A percentile compares a stretch with the other conserved stretches of the same genome.
Conservation (phyloP, 495 filamentous ascomycete species). For the Terfezia claveryi region DNA sequence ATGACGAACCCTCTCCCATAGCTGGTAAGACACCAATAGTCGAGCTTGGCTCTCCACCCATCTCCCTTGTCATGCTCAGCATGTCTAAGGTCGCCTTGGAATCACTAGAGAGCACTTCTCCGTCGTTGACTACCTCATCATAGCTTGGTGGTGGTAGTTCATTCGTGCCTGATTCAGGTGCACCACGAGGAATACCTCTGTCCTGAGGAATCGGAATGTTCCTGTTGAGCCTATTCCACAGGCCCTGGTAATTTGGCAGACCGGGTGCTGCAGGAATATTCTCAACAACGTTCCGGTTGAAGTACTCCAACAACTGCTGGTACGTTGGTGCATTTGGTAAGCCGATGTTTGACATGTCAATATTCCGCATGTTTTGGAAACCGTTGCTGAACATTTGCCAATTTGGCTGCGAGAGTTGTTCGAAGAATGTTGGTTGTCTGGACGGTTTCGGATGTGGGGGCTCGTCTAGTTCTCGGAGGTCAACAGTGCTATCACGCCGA, state of each 20-base stretch:
- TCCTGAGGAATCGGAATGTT: not conserved
- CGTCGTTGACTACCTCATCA: not conserved
- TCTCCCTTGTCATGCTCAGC: constrained; percentile 26
- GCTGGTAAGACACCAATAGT: constrained; percentile 21
- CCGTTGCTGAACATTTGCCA: not conserved
- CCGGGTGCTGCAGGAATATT: not conserved
- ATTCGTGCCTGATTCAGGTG: not conserved
- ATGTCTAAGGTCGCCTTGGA: constrained; percentile 11
- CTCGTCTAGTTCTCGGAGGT: constrained; percentile 32
- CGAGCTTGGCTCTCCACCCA: constrained; percentile 5
- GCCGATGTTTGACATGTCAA: constrained; percentile 17
- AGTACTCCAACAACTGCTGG: not conserved
- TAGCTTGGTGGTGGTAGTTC: not conserved
- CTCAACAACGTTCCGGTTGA: not conserved
- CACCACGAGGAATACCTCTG: not conserved
- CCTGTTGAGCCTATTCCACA: not conserved
- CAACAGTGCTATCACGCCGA: constrained; percentile 16
- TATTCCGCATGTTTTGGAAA: constrained; percentile 10
- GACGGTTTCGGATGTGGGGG: constrained; percentile 21
- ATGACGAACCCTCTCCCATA: constrained; percentile 26
- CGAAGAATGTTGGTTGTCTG: not conserved
- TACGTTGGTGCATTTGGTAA: not conserved
- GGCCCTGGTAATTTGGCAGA: not conserved
- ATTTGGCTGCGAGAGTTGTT: not conserved
- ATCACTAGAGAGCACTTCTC: not conserved